Conservation (phyloP, 805 yeast species). For the Pichia nanzhaoensis region DNA sequence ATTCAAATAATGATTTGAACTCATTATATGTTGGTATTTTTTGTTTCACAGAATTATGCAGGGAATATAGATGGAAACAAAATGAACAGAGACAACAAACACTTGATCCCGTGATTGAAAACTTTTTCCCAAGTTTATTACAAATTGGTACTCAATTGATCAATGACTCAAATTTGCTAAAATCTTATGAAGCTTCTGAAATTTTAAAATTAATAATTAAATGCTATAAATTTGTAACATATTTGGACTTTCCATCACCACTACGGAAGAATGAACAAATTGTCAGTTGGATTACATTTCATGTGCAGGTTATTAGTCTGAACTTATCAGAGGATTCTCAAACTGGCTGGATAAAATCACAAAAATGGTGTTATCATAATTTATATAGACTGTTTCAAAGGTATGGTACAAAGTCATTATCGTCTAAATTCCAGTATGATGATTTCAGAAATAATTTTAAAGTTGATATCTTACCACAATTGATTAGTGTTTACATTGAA, state of each 20-base stretch:
- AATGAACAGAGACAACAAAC: conserved; percentile 45
- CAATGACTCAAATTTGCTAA: conserved; percentile 27
- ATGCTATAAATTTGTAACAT: conserved; percentile 74
- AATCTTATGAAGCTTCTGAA: conserved; percentile 44
- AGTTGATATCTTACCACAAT: conserved; percentile 62
- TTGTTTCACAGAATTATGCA: conserved; percentile 67
- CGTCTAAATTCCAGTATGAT: conserved; percentile 47
- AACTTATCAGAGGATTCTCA: conserved; percentile 48
- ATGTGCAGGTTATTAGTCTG: conserved; percentile 58
- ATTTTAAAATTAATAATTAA: conserved; percentile 72
- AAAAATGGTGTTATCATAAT: conserved; percentile 86
- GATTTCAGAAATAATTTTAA: conserved; percentile 52
- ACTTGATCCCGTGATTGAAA: conserved; percentile 53
- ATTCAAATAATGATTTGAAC: conserved; percentile 34
- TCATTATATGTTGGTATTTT: conserved; percentile 60
- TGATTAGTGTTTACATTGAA: conserved; percentile 55
- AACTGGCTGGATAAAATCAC: conserved; percentile 66
- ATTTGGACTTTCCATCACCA: conserved; percentile 67
- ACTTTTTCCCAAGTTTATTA: conserved; percentile 64
- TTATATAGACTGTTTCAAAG: conserved; percentile 63
- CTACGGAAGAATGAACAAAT: conserved; percentile 48
- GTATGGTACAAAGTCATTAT: conserved; percentile 49
- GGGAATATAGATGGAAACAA: conserved; percentile 70
- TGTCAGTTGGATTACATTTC: conserved; percentile 70
- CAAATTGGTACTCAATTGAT: conserved; percentile 54